These are phyloP conservation scores for Ophiostoma piceae DNA, from an alignment of 2,329 filamentous ascomycete species.

Conservation along the genomic window DNA sequence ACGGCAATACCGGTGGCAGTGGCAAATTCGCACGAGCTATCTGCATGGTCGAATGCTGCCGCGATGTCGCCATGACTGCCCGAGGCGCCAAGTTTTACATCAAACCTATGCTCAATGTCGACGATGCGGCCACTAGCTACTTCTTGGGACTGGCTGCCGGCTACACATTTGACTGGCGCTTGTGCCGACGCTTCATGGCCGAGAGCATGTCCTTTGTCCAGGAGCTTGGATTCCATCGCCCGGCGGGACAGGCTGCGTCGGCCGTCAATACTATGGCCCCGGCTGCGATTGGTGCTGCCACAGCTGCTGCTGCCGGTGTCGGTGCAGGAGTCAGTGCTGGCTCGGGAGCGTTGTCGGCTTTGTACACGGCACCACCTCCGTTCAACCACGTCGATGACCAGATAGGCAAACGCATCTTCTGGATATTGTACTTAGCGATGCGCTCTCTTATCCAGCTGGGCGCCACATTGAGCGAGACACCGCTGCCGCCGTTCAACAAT, in stretches of 20 bases:
- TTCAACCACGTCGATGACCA: conserved; percentile 65
- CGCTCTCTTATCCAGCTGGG: conserved; percentile 74
- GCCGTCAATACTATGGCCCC: conserved; percentile 1
- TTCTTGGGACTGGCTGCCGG: conserved; percentile 63
- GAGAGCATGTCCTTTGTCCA: conserved; percentile 65
- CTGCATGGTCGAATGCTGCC: conserved; percentile 64
- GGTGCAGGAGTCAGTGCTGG: neutral
- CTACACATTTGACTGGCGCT: conserved; percentile 63
- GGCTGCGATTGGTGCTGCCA: neutral
- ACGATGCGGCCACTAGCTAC: conserved; percentile 66
- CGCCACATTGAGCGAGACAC: conserved; percentile 62
- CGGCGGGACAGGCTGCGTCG: conserved; percentile 32
- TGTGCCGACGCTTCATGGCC: conserved; percentile 65
- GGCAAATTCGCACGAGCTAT: conserved; percentile 47
- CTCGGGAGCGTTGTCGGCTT: neutral
- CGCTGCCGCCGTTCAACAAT: conserved; percentile 70
- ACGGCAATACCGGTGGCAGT: neutral
- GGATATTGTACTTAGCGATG: conserved; percentile 71
- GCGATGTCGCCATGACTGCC: conserved; percentile 62
- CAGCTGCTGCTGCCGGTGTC: neutral
- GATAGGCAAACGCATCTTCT: conserved; percentile 74
- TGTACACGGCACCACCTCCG: conserved; percentile 27
- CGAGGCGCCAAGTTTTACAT: conserved; percentile 52
- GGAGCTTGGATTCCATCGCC: conserved; percentile 56
- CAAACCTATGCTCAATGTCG: conserved; percentile 45